These are phyloP conservation scores for Poronia punctata DNA, from an alignment of 495 filamentous ascomycete species.

Conservation along the genomic window DNA sequence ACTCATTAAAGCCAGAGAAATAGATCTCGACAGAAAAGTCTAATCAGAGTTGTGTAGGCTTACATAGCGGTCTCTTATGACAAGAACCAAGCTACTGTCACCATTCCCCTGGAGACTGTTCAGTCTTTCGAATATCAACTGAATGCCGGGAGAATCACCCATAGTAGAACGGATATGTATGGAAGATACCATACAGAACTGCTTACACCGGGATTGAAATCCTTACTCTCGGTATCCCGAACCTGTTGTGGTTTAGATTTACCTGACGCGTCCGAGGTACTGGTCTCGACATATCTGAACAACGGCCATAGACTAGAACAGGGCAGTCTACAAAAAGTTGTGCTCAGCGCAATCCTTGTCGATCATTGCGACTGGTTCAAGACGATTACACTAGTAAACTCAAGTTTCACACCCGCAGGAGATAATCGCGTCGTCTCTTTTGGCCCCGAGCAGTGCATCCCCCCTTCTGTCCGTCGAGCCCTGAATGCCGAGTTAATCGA, in stretches of 20 bases:
- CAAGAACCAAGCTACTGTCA: conserved; percentile 29
- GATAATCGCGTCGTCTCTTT: conserved; percentile 29
- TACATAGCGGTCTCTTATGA: conserved; percentile 40
- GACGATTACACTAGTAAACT: conserved; percentile 16
- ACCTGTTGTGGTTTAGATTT: conserved; percentile 25
- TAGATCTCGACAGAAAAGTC: not conserved
- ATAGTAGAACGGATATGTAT: conserved; percentile 21
- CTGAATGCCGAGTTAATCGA: not conserved
- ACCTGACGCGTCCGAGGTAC: conserved; percentile 26
- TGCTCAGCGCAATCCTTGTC: conserved; percentile 31
- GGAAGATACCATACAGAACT: conserved; percentile 30
- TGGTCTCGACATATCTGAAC: conserved; percentile 24
- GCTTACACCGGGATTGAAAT: conserved; percentile 5
- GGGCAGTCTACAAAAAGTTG: conserved; percentile 23
- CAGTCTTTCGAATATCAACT: conserved; percentile 20
- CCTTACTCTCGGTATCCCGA: conserved; percentile 17
- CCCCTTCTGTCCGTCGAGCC: conserved; percentile 28
- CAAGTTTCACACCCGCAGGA: not conserved
- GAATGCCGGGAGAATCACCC: conserved; percentile 27
- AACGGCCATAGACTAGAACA: conserved; percentile 5
- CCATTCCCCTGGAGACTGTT: conserved; percentile 14
- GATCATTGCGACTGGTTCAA: conserved; percentile 35
- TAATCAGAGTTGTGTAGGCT: conserved; percentile 13
- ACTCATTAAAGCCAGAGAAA: too few species aligned
- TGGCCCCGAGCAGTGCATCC: conserved; percentile 36